Conservation (phyloP, 495 filamentous ascomycete genomes). For the Geoglossum glabrum region DNA sequence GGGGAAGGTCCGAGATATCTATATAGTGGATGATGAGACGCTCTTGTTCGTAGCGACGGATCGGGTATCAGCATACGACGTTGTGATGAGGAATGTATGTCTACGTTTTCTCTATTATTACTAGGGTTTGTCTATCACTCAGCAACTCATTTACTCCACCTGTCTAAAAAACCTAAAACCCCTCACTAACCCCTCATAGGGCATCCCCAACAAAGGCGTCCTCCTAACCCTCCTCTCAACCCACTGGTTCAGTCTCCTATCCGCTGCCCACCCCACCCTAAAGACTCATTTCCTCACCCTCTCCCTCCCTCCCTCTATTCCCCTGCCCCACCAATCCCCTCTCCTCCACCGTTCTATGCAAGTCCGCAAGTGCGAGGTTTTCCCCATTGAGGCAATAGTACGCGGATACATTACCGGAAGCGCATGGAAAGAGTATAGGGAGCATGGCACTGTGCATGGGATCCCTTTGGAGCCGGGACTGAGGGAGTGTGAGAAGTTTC, state of each 20-base stretch:
- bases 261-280: slow-evolving; percentile 40
- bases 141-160: background rate
- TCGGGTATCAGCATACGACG: slow-evolving; percentile 88
- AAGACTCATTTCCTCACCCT: slow-evolving; percentile 61
- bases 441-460: slow-evolving; percentile 61
- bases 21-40: slow-evolving; percentile 48
- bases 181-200: slow-evolving; percentile 22
- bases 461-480: slow-evolving; percentile 46
- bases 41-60: slow-evolving; percentile 82
- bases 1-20: slow-evolving; percentile 74
- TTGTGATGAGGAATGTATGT: slow-evolving; percentile 63
- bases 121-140: too few species aligned
- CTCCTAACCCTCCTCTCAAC: slow-evolving; percentile 68
- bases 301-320: slow-evolving; percentile 36
- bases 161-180: background rate
- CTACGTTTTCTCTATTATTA: background rate
- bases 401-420: slow-evolving; percentile 88
- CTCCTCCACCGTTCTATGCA: slow-evolving; percentile 61
- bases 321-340: slow-evolving; percentile 24
- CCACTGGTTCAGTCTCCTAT: slow-evolving; percentile 69
- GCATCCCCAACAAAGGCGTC: slow-evolving; percentile 64
- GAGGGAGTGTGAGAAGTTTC: slow-evolving; percentile 51
- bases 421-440: slow-evolving; percentile 68
- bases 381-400: slow-evolving; percentile 83
- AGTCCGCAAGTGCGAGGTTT: slow-evolving; percentile 55